Evolutionary conservation across 139 green algal species (phyloP).

Genomic region (Klebsormidium nitens): DNA sequence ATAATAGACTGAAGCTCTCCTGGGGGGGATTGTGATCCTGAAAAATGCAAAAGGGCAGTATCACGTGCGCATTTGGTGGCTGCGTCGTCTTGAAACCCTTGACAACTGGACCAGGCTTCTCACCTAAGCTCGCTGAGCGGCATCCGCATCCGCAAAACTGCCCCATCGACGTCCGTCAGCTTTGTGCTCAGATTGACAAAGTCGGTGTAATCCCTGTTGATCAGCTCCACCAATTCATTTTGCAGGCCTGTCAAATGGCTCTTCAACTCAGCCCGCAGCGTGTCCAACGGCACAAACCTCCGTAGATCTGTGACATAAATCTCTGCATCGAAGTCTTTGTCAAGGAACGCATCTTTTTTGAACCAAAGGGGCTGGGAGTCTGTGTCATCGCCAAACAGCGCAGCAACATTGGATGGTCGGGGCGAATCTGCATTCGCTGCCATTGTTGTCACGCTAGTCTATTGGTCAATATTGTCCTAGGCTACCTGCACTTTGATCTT

Average conservation of each 20-base stretch:
- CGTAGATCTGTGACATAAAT: slow-evolving; percentile 71
- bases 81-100: too few species aligned
- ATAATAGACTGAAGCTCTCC: background rate
- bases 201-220: slow-evolving; percentile 93
- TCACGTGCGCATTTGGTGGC: background rate
- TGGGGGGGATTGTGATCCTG: background rate
- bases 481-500: too few species aligned
- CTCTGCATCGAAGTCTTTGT: slow-evolving; percentile 61
- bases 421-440: too few species aligned
- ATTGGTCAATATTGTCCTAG: too few species aligned
- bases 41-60: background rate
- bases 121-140: slow-evolving; percentile 57
- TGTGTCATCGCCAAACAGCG: slow-evolving; percentile 29
- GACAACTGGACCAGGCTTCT: too few species aligned
- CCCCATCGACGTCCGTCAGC: slow-evolving; percentile 76
- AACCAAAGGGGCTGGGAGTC: slow-evolving; percentile 65
- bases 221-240: slow-evolving; percentile 75
- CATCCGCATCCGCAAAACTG: slow-evolving; percentile 73
- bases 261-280: slow-evolving; percentile 67
- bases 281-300: slow-evolving; percentile 76
- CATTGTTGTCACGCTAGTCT: too few species aligned
- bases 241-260: slow-evolving; percentile 66
- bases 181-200: slow-evolving; percentile 83
- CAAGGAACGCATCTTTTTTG: slow-evolving; percentile 63
- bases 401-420: slow-evolving; percentile 22